Base-by-base conservation (phyloP, 768 basidiomycete genomes). In the Mycena olivaceomarginata region DNA sequence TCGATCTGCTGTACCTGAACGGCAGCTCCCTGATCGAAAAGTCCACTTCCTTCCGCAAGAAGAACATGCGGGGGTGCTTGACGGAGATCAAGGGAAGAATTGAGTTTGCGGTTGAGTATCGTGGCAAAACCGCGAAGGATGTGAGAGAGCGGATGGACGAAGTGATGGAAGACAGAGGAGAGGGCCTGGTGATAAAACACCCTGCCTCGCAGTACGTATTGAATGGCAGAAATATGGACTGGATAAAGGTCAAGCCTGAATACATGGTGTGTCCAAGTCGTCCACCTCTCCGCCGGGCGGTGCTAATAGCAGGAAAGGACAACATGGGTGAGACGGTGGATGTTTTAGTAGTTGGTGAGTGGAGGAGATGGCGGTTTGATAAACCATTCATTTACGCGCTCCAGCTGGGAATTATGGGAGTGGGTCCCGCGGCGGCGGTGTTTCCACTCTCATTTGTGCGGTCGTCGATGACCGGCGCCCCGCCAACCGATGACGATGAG, bases 241-340 rank as follows among this genome's bases (percentile, higher is more conserved):
- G 98, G 98, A 93, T 98, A 81, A 99, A 99, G 87, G 94, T 94
- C 79, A 96, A 96, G 81, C 95, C 95, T 1, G 96, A 97, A 83
- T 97, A 96, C 79, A 95, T 96, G 93, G 95, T 95, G 79, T 67
- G 86, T 82, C 10, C 48, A 6, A 53, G 20, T 64, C 46, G 1
- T 10, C 18, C 64, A 37, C 74, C 12, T n/a, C 22, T 45, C 72
- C 12, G 41, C 46, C 25, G 25, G 22, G 13, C 40, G 25, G 46
- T 16, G 67, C 67, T 67, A 48, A 67, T 69, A 45, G 57, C 41
- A 41, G 31, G 22, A 40, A 69, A 96, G 95, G 97, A 98, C 79
- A 94, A 96, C 76, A 92, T 98, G 91, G 97, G 96, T 9, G 97
- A 98, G 86, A 97, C 95, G 0, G 94, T 98, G 4, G 98, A 99